Evolutionary conservation across 2,329 filamentous ascomycete species (phyloP).

Genomic region (Aschersonia sp.): DNA sequence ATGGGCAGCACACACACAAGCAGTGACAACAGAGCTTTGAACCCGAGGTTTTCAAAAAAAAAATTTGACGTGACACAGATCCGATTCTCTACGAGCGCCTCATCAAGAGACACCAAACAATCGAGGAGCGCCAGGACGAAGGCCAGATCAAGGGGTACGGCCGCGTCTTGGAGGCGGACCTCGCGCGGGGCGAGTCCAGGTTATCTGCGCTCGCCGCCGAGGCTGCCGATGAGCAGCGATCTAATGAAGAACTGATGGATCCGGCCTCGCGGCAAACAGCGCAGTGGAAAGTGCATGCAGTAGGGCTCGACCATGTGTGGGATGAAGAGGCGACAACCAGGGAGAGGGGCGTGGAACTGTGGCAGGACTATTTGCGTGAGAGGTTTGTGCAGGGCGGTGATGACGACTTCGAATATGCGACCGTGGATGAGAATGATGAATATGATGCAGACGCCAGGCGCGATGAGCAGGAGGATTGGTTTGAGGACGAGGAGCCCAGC

Average conservation of each 20-base stretch:
- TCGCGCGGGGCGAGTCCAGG: slow-evolving; percentile 63
- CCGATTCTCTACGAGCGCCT: slow-evolving; percentile 72
- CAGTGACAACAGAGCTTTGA: background rate
- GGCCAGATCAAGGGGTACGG: slow-evolving; percentile 64
- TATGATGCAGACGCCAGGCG: slow-evolving; percentile 48
- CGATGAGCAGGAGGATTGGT: slow-evolving; percentile 62
- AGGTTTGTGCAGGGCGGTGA: slow-evolving; percentile 66
- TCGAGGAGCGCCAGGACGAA: slow-evolving; percentile 59
- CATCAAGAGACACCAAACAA: slow-evolving; percentile 61
- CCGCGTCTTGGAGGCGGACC: slow-evolving; percentile 62
- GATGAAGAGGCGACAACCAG: slow-evolving; percentile 22
- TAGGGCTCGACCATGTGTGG: slow-evolving; percentile 10
- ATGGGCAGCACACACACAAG: background rate
- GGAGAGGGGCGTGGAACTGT: slow-evolving; percentile 53
- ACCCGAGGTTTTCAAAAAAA: too few relatives aligned
- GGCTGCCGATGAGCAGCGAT: slow-evolving; percentile 1
- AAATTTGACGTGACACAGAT: slow-evolving; percentile 27
- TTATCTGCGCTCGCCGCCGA: slow-evolving; percentile 35
- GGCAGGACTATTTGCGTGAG: slow-evolving; percentile 57
- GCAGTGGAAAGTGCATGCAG: background rate
- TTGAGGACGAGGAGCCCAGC: slow-evolving; percentile 62
- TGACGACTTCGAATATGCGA: slow-evolving; percentile 61
- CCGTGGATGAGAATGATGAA: slow-evolving; percentile 57
- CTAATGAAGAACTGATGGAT: background rate
- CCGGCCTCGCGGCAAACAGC: background rate